Percentiles rank a stretch among this genome's conserved stretches.
These are phyloP conservation scores for Lindgomyces ingoldianus DNA, from an alignment of 495 filamentous ascomycete genomes.

Conservation along the genomic window DNA sequence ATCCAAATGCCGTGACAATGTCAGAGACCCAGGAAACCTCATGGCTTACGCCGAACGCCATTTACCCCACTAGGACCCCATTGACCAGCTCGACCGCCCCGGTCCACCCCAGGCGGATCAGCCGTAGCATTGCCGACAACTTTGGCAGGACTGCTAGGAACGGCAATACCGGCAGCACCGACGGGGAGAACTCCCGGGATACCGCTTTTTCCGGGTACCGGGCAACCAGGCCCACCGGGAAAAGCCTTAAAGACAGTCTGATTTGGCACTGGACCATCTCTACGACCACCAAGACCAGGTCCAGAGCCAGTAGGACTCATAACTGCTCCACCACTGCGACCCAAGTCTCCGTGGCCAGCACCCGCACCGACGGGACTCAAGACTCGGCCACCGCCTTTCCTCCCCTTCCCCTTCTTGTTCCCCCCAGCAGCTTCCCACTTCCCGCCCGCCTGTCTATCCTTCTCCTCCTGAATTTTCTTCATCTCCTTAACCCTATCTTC, in stretches of 20 bases:
- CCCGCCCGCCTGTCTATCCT: neutral
- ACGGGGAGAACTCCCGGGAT: neutral
- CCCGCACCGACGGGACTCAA: neutral
- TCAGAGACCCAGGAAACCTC: no score
- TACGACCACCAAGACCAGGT: no score
- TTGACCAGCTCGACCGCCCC: neutral
- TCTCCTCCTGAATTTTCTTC: neutral
- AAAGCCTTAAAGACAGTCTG: no score
- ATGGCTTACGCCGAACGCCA: neutral
- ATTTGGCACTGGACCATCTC: no score
- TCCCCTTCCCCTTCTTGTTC: neutral
- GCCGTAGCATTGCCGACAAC: neutral
- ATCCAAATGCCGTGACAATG: neutral
- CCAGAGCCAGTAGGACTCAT: no score
- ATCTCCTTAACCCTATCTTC: neutral
- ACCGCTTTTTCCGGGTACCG: neutral
- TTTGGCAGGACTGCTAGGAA: neutral
- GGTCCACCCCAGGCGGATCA: neutral
- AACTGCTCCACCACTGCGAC: no score
- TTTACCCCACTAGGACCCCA: conserved; percentile 1
- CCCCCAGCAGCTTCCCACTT: conserved; percentile 1
- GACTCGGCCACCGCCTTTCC: neutral
- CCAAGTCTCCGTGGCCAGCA: neutral
- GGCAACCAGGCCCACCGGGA: neutral
- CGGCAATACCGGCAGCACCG: neutral